Base-by-base conservation (phyloP, 2,329 filamentous ascomycete genomes). In the Aspergillus novofumigatus region DNA sequence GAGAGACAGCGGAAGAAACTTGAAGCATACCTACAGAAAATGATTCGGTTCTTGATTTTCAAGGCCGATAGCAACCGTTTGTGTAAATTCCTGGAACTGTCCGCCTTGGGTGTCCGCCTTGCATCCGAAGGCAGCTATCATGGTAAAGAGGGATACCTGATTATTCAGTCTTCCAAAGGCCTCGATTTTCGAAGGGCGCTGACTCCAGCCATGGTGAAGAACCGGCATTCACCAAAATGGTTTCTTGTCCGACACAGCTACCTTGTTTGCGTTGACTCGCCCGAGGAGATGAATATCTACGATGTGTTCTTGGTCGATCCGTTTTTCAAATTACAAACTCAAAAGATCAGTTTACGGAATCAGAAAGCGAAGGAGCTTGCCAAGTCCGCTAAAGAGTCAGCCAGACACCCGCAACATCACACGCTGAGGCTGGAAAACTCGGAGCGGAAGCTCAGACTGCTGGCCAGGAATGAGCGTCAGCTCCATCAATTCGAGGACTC, bases 181-280 rank as follows among this genome's bases (percentile, higher is more conserved):
- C 81, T 96, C 25, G 91, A 96, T 73, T 92, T 93, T 68, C 84
- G 92, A 59, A 88, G 88, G 63, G 88, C 92, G 35, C 80, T 94
- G 69, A 92, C 87, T 2, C 91, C 91, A 0, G 81, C 85, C 52
- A 87, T 92, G 66, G 83, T 96, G 61, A 90, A 92, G 69, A 86
- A 86, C 53, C 85, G 92, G 11, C 92, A 97, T 74, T 89, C 86
- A 59, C 91, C 92, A 20, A 97, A 97, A 73, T 99, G 94, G 94
- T 99, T 99, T 71, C 80, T 97, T 21, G 92, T 99, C n/a, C 83
- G 94, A 52, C 92, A 97, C 74, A 97, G 92, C 77, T 99, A 99
- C 69, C 88, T 99, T 58, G 93, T 96, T 48, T 97, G 93, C 65
- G 92, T 97, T n/a, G 93, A 97, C 71, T 97, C 94, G 0, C 94